A percentile compares a stretch with the other conserved stretches of the same genome.
Conservation (phyloP, 2,329 filamentous ascomycete species). For the Colletotrichum tamarilloi region DNA sequence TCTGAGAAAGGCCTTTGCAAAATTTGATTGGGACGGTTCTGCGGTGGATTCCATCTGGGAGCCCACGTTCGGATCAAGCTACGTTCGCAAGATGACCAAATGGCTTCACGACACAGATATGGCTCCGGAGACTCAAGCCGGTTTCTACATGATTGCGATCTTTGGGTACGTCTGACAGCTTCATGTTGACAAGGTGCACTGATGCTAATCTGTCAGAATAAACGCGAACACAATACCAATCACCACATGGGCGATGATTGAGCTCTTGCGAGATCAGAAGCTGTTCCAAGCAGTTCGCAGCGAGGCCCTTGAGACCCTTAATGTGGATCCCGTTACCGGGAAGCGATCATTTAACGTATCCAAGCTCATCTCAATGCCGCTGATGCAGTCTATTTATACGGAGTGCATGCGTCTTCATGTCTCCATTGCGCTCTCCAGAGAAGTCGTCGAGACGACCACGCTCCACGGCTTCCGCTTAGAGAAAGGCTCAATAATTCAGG, state of each 20-base stretch:
- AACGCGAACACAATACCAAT: slow-evolving; percentile 45
- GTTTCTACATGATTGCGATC: slow-evolving; percentile 17
- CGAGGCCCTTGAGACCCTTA: slow-evolving; percentile 37
- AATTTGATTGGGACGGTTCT: slow-evolving; percentile 36
- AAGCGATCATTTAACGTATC: slow-evolving; percentile 32
- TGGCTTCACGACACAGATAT: slow-evolving; percentile 38
- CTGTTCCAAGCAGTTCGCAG: slow-evolving; percentile 38
- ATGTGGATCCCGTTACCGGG: slow-evolving; percentile 29
- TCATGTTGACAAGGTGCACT: too few relatives aligned
- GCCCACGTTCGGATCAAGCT: slow-evolving; percentile 40
- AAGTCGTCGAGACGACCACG: slow-evolving; percentile 32
- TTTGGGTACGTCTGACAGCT: slow-evolving; percentile 1
- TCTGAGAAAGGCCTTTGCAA: slow-evolving; percentile 25
- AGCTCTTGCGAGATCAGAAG: slow-evolving; percentile 39
- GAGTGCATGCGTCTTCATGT: slow-evolving; percentile 43
- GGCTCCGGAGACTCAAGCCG: slow-evolving; percentile 26
- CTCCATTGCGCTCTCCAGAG: slow-evolving; percentile 40
- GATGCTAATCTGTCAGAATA: slow-evolving; percentile 17
- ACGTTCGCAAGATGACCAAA: slow-evolving; percentile 36
- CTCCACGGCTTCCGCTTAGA: slow-evolving; percentile 36
- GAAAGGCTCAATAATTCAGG: slow-evolving; percentile 39
- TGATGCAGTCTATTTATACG: slow-evolving; percentile 42
- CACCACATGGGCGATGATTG: slow-evolving; percentile 43
- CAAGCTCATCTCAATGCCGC: slow-evolving; percentile 38
- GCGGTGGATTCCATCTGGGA: slow-evolving; percentile 41